Evolutionary conservation across 2,329 filamentous ascomycete species (phyloP).

Genomic region (Nakataea oryzae): DNA sequence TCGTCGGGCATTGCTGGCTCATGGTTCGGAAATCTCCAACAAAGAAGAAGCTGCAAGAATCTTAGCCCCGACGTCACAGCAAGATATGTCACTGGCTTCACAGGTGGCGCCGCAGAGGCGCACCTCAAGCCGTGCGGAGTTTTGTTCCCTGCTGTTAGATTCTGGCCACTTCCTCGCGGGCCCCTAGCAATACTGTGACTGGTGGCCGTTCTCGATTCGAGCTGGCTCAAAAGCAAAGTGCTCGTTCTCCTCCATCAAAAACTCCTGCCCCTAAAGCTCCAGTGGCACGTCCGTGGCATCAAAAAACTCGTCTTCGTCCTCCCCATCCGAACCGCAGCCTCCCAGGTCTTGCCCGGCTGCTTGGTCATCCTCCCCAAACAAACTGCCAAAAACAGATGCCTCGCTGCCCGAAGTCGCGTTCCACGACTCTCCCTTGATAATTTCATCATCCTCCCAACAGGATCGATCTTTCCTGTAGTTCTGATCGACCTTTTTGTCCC

Average conservation of each 20-base stretch:
- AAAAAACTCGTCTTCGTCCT: not conserved
- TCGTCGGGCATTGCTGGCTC: not conserved
- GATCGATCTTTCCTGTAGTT: too few relatives aligned
- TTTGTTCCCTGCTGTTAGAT: too few relatives aligned
- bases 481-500: not conserved
- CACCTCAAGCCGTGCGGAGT: too few relatives aligned
- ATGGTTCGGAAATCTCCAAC: not conserved
- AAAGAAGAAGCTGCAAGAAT: too few relatives aligned
- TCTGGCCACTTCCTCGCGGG: too few relatives aligned
- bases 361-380: not conserved
- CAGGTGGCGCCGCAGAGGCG: too few relatives aligned
- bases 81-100: too few relatives aligned
- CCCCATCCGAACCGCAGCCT: not conserved
- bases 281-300: not conserved
- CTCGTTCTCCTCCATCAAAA: not conserved
- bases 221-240: too few relatives aligned
- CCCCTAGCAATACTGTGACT: too few relatives aligned
- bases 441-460: not conserved
- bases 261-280: not conserved
- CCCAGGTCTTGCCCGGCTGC: not conserved
- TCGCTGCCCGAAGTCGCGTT: not conserved
- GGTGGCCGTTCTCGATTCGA: too few relatives aligned
- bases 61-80: too few relatives aligned
- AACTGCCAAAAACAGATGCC: not conserved
- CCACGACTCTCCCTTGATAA: not conserved